A percentile compares a stretch with the other conserved stretches of the same genome.
These are phyloP conservation scores for Annona cherimola DNA, from an alignment of 164 flowering plant genomes.

Conservation along the genomic window DNA sequence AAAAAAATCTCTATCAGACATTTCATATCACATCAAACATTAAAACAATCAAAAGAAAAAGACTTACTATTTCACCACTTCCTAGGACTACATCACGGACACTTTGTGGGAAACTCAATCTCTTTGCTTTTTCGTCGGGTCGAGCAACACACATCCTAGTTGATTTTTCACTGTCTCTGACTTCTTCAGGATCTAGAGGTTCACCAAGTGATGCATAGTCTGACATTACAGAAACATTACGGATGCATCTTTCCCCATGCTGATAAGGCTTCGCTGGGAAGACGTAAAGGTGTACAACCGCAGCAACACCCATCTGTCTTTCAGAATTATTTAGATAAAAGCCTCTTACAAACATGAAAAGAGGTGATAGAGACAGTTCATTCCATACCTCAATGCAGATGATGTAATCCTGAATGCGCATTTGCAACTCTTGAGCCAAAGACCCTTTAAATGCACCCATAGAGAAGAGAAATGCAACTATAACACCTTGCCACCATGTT, in stretches of 20 bases:
- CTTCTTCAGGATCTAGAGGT: conserved; percentile 94
- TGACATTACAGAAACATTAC: conserved; percentile 85
- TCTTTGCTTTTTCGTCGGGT: conserved; percentile 58
- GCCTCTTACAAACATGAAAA: not conserved
- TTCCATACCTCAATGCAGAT: conserved; percentile 83
- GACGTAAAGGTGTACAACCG: conserved; percentile 87
- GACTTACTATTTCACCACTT: conserved; percentile 89
- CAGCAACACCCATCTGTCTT: conserved; percentile 91
- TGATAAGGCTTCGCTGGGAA: conserved; percentile 92
- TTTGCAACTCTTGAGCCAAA: conserved; percentile 76
- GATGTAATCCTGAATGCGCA: conserved; percentile 89
- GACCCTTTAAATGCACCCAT: conserved; percentile 81
- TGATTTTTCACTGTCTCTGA: conserved; percentile 64
- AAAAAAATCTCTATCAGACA: too few relatives aligned
- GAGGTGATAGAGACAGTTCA: not conserved
- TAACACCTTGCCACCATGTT: conserved; percentile 99
- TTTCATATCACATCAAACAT: not conserved
- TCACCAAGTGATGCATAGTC: conserved; percentile 88
- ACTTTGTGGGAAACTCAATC: conserved; percentile 72
- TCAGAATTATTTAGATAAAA: not conserved
- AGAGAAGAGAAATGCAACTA: conserved; percentile 88
- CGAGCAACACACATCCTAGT: conserved; percentile 47
- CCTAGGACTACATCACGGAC: conserved; percentile 94
- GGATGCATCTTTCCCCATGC: conserved; percentile 92
- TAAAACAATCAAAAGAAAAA: not conserved